Conservation (phyloP, 1,284 basidiomycete species). For the Farysia itapuensis region DNA sequence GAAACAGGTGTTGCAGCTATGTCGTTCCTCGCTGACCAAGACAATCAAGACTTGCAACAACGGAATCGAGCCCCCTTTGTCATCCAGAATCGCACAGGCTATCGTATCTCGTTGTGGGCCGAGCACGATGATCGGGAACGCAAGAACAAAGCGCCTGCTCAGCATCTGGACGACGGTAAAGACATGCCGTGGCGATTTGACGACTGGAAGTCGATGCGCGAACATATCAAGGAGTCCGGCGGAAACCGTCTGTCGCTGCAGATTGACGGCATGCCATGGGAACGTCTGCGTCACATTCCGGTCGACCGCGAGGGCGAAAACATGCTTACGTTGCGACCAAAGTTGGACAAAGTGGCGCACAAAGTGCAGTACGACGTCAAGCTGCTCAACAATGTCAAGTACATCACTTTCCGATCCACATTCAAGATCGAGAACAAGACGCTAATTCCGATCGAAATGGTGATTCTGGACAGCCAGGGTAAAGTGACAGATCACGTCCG, state of each 20-base stretch:
- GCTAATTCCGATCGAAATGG: slow-evolving; percentile 88
- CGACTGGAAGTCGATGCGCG: slow-evolving; percentile 91
- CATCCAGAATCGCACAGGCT: slow-evolving; percentile 87
- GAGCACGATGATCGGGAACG: slow-evolving; percentile 64
- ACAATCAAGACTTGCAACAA: slow-evolving; percentile 29
- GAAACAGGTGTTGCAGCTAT: slow-evolving; percentile 77
- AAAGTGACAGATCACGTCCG: slow-evolving; percentile 78
- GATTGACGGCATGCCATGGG: slow-evolving; percentile 86
- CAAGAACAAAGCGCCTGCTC: slow-evolving; percentile 54
- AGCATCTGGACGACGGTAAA: slow-evolving; percentile 69
- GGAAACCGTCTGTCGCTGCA: slow-evolving; percentile 62
- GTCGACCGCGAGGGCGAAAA: slow-evolving; percentile 95
- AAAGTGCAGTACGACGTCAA: slow-evolving; percentile 87
- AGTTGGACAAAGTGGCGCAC: slow-evolving; percentile 73
- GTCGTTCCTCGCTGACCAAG: slow-evolving; percentile 73
- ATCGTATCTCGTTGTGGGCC: slow-evolving; percentile 61
- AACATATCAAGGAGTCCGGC: slow-evolving; percentile 61
- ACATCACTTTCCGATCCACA: slow-evolving; percentile 90
- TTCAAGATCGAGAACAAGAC: slow-evolving; percentile 92
- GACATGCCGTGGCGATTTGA: slow-evolving; percentile 95
- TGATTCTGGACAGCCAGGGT: slow-evolving; percentile 81
- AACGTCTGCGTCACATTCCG: slow-evolving; percentile 81
- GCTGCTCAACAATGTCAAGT: slow-evolving; percentile 89
- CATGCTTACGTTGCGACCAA: slow-evolving; percentile 80
- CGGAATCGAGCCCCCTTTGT: slow-evolving; percentile 88